Percentiles rank a stretch among this genome's conserved stretches.
phyloP scores from a whole-genome alignment of 495 filamentous ascomycete species.

The Oleoguttula mirabilis region DNA sequence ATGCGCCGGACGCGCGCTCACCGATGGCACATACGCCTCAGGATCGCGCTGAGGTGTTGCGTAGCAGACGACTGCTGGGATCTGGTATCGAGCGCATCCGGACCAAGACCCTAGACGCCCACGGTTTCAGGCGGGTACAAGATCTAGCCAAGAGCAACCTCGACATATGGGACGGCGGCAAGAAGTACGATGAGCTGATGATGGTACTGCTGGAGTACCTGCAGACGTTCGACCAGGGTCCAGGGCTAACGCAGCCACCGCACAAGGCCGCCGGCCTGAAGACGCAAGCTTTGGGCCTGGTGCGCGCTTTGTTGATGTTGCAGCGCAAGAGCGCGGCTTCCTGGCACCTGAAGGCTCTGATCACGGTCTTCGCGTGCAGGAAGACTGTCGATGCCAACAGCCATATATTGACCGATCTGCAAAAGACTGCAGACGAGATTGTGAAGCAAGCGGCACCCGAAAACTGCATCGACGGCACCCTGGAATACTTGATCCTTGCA shows the following conservation, averaged over 20 bases:
- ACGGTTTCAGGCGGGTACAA: constrained; percentile 81
- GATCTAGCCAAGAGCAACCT: constrained; percentile 62
- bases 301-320: constrained; percentile 63
- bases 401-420: constrained; percentile 47
- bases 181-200: constrained; percentile 61
- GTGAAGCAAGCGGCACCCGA: constrained; percentile 35
- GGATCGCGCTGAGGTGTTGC: constrained; percentile 36
- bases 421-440: constrained; percentile 46
- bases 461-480: constrained; percentile 39
- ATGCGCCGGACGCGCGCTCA: constrained; percentile 2
- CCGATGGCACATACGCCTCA: constrained; percentile 25
- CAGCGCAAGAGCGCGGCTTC: constrained; percentile 50
- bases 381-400: constrained; percentile 39
- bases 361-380: constrained; percentile 55
- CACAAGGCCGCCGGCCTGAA: constrained; percentile 59
- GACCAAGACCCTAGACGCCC: constrained; percentile 61
- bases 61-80: constrained; percentile 45
- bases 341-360: constrained; percentile 52
- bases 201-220: constrained; percentile 64
- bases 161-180: constrained; percentile 42
- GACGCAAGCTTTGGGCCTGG: constrained; percentile 68
- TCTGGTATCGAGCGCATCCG: constrained; percentile 68
- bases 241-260: constrained; percentile 27
- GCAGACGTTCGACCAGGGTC: constrained; percentile 25
- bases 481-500: constrained; percentile 31